phyloP scores from a whole-genome alignment of 495 filamentous ascomycete species.

The Neurospora terricola region DNA sequence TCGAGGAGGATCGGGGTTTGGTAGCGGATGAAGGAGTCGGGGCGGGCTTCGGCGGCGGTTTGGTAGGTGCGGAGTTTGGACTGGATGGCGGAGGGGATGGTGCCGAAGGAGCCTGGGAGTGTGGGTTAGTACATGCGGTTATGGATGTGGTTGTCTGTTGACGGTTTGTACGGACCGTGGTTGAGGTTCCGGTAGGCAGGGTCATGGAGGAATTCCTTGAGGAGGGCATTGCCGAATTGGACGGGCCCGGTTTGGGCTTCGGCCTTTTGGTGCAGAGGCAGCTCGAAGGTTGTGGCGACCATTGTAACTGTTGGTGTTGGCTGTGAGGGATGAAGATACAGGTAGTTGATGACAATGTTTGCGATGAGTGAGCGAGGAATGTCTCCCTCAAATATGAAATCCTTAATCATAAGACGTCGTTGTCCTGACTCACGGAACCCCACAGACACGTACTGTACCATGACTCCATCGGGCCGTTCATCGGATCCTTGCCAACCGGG shows the following conservation, averaged over 20 bases:
- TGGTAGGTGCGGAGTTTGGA: slow-evolving; percentile 48
- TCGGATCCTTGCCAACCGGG: background rate
- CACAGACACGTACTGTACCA: background rate
- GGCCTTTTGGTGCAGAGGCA: background rate
- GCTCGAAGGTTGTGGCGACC: background rate
- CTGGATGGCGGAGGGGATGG: slow-evolving; percentile 53
- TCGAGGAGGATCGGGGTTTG: slow-evolving; percentile 49
- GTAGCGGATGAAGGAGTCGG: slow-evolving; percentile 66
- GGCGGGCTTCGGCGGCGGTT: slow-evolving; percentile 47
- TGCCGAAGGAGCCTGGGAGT: slow-evolving; percentile 75
- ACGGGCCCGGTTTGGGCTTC: background rate
- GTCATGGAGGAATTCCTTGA: slow-evolving; percentile 63
- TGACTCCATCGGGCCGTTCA: background rate
- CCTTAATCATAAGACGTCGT: background rate
- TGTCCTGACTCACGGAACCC: background rate
- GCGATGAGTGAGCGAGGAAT: background rate
- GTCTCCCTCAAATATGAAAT: background rate
- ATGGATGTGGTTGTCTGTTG: background rate
- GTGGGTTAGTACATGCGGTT: background rate
- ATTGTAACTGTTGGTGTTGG: background rate
- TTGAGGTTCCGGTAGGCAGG: slow-evolving; percentile 64
- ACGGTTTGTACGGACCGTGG: slow-evolving; percentile 48
- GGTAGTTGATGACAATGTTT: background rate
- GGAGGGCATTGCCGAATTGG: slow-evolving; percentile 49
- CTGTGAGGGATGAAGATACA: background rate